A percentile compares a stretch with the other conserved stretches of the same genome.
Evolutionary conservation across 108 stramenopile species (phyloP).

Genomic region (Parietichytrium sp.): DNA sequence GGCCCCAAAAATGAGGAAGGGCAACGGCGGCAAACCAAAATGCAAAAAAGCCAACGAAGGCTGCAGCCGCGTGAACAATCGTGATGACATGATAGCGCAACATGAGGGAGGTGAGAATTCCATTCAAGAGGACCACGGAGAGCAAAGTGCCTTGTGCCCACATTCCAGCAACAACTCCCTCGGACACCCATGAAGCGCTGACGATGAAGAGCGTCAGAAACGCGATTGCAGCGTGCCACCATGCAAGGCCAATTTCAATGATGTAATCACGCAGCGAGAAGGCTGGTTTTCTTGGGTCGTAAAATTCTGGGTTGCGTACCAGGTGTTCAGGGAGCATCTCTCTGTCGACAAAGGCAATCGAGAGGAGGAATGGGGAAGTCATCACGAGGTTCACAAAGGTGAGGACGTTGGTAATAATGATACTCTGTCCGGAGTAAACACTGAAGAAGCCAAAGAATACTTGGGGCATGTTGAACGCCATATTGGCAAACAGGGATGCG

Average conservation of each 20-base stretch:
- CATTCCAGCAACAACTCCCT: neutral
- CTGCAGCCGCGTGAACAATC: neutral
- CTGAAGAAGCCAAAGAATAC: constrained; percentile 52
- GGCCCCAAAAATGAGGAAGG: neutral
- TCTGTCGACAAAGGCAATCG: constrained; percentile 60
- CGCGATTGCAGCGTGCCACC: neutral
- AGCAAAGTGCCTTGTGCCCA: neutral
- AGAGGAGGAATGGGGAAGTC: constrained; percentile 54
- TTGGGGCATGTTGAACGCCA: constrained; percentile 63
- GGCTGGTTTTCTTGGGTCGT: neutral
- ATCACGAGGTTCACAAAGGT: constrained; percentile 56
- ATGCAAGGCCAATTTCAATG: neutral
- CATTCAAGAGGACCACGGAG: neutral
- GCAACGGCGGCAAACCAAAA: neutral
- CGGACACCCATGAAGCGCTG: neutral
- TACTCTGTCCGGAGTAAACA: constrained; percentile 51
- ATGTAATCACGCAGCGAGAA: neutral
- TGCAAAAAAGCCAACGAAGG: neutral
- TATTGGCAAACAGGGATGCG: constrained; percentile 69
- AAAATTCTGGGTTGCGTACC: neutral
- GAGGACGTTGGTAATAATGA: constrained; percentile 55
- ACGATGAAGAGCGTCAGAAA: neutral
- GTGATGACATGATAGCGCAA: neutral
- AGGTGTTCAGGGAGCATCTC: constrained; percentile 43
- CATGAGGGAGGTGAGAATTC: neutral